A percentile compares a stretch with the other conserved stretches of the same genome.
phyloP scores from a whole-genome alignment of 164 flowering plant genomes.

The Taxillus chinensis region DNA sequence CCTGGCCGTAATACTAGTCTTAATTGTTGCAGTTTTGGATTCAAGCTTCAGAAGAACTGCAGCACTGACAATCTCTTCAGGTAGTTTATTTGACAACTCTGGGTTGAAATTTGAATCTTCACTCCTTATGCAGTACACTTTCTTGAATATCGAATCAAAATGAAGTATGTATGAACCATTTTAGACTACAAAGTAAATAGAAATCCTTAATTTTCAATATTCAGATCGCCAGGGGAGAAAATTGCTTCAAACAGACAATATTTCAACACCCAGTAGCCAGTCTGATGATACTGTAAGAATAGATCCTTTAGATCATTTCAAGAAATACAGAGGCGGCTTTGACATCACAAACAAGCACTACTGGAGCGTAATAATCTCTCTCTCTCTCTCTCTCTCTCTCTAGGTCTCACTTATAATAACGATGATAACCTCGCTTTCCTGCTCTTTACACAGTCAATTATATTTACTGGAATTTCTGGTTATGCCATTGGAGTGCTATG shows the following conservation, averaged over 20 bases:
- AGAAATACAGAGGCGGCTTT: conserved; percentile 78
- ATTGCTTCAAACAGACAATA: conserved; percentile 21
- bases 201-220: too few relatives aligned
- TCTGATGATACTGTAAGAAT: conserved; percentile 48
- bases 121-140: too few relatives aligned
- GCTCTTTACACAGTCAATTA: conserved; percentile 46
- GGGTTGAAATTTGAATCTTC: too few relatives aligned
- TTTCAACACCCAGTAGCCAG: conserved; percentile 10
- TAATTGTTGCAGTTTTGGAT: conserved; percentile 8
- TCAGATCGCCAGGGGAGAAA: conserved; percentile 16
- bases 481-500: conserved; percentile 55
- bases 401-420: background rate
- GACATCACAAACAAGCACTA: conserved; percentile 73
- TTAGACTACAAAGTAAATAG: too few relatives aligned
- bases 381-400: conserved; percentile 7
- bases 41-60: conserved; percentile 8
- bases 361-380: conserved; percentile 66
- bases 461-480: conserved; percentile 61
- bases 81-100: background rate
- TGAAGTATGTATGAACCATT: too few relatives aligned
- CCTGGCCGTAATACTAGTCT: conserved; percentile 4
- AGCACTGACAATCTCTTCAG: conserved; percentile 1
- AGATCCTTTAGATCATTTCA: conserved; percentile 61
- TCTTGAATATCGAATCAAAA: too few relatives aligned
- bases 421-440: background rate